Conservation (phyloP, 2,329 filamentous ascomycete species). For the Colletotrichum sp. region DNA sequence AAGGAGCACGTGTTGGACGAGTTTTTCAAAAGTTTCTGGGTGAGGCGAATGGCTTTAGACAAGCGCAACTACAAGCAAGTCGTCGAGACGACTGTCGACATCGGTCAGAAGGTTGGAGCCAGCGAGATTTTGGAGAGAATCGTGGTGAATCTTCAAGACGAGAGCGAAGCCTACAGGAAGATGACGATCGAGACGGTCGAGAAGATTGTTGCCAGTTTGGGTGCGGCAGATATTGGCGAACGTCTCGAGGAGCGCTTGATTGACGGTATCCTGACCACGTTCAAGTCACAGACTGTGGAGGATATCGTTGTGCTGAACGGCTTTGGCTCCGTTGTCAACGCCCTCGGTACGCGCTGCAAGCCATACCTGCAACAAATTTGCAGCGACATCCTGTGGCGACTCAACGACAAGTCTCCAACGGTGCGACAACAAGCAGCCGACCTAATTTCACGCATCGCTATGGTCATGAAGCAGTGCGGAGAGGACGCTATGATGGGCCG, state of each 20-base stretch:
- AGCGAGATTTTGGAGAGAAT: conserved; percentile 93
- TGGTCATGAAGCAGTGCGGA: conserved; percentile 98
- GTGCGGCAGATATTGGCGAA: conserved; percentile 92
- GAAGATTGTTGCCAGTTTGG: conserved; percentile 91
- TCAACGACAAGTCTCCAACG: conserved; percentile 98
- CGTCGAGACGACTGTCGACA: conserved; percentile 95
- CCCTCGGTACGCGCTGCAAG: conserved; percentile 91
- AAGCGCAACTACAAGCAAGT: conserved; percentile 98
- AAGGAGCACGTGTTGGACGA: conserved; percentile 95
- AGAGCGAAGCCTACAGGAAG: conserved; percentile 96
- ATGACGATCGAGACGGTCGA: conserved; percentile 99
- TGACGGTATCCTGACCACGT: conserved; percentile 92
- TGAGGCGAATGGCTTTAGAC: conserved; percentile 93
- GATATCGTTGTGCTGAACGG: conserved; percentile 96
- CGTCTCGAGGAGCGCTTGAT: conserved; percentile 92
- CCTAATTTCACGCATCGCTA: conserved; percentile 93
- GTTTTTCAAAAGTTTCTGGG: conserved; percentile 99
- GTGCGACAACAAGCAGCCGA: conserved; percentile 97
- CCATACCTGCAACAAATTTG: conserved; percentile 97
- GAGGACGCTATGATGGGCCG: conserved; percentile 97
- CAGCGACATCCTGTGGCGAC: conserved; percentile 91
- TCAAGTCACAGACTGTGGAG: conserved; percentile 97
- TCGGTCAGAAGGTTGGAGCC: conserved; percentile 97
- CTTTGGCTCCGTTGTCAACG: conserved; percentile 97
- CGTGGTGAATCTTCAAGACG: conserved; percentile 95